These are phyloP conservation scores for Boletus rubropictus DNA, from an alignment of 768 basidiomycete species.

Conservation along the genomic window DNA sequence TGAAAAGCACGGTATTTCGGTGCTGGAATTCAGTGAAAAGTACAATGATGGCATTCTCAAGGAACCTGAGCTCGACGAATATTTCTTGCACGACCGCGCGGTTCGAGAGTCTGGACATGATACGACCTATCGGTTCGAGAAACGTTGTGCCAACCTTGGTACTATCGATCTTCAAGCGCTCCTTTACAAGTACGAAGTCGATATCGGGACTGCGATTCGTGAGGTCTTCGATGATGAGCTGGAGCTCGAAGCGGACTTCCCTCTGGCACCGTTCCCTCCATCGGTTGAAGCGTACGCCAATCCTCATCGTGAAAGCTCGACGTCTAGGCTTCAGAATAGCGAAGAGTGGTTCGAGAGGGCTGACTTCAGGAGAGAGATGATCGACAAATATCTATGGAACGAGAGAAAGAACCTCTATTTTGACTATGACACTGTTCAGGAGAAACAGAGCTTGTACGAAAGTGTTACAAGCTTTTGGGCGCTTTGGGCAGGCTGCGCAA, in stretches of 20 bases:
- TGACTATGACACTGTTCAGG: slow-evolving; percentile 90
- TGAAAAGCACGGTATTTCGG: slow-evolving; percentile 82
- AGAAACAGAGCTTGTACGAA: slow-evolving; percentile 92
- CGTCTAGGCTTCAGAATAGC: slow-evolving; percentile 58
- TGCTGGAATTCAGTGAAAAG: slow-evolving; percentile 94
- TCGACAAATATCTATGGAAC: slow-evolving; percentile 96
- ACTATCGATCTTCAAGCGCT: slow-evolving; percentile 95
- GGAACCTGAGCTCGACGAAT: slow-evolving; percentile 90
- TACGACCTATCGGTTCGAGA: slow-evolving; percentile 96
- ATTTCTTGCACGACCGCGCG: slow-evolving; percentile 94
- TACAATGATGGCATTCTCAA: slow-evolving; percentile 82
- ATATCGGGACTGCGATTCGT: slow-evolving; percentile 95
- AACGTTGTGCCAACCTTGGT: slow-evolving; percentile 92
- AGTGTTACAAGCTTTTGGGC: slow-evolving; percentile 96
- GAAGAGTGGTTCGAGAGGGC: slow-evolving; percentile 94
- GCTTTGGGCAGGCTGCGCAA: slow-evolving; percentile 96
- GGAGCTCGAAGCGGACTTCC: slow-evolving; percentile 89
- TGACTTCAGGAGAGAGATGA: slow-evolving; percentile 72
- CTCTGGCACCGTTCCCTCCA: slow-evolving; percentile 87
- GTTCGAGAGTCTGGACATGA: slow-evolving; percentile 97
- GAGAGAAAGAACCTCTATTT: slow-evolving; percentile 92
- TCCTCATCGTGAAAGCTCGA: slow-evolving; percentile 54
- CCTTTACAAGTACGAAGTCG: slow-evolving; percentile 97
- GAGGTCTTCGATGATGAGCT: slow-evolving; percentile 93
- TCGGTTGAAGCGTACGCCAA: slow-evolving; percentile 64